These are phyloP conservation scores for Sisymbrium altissimum DNA, from an alignment of 345 rosid species.

Conservation along the genomic window DNA sequence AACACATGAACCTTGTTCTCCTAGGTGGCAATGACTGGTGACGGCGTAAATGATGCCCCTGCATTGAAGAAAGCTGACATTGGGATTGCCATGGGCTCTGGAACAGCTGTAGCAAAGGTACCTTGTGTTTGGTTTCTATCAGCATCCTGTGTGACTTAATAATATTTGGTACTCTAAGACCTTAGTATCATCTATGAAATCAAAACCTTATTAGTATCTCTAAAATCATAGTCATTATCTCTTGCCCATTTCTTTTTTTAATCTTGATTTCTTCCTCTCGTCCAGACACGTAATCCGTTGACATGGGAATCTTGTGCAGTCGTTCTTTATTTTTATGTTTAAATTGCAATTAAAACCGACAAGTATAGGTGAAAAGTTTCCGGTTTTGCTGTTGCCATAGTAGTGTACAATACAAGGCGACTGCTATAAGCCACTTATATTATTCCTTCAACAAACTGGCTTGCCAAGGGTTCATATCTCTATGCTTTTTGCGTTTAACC, in stretches of 20 bases:
- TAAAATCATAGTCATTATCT: background rate
- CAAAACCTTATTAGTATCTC: background rate
- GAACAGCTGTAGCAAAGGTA: conserved; percentile 99
- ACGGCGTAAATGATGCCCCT: conserved; percentile 99
- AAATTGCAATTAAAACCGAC: background rate
- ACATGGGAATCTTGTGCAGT: background rate
- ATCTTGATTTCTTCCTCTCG: conserved; percentile 10
- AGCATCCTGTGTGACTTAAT: conserved; percentile 3
- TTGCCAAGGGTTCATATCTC: background rate
- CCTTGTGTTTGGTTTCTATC: background rate
- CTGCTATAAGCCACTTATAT: too few species aligned
- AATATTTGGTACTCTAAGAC: background rate
- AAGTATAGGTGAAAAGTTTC: background rate
- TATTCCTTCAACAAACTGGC: conserved; percentile 4
- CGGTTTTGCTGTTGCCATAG: background rate
- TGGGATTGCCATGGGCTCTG: conserved; percentile 99
- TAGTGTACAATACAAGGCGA: too few species aligned
- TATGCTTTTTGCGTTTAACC: conserved; percentile 8
- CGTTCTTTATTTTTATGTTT: background rate
- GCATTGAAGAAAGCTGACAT: conserved; percentile 96
- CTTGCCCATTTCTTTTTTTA: background rate
- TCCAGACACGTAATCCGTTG: background rate
- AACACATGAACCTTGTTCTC: conserved; percentile 13
- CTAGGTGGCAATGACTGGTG: conserved; percentile 99
- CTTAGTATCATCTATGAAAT: background rate